Conservation (phyloP, 1,139 yeast genomes). For the Suhomyces maxii region DNA sequence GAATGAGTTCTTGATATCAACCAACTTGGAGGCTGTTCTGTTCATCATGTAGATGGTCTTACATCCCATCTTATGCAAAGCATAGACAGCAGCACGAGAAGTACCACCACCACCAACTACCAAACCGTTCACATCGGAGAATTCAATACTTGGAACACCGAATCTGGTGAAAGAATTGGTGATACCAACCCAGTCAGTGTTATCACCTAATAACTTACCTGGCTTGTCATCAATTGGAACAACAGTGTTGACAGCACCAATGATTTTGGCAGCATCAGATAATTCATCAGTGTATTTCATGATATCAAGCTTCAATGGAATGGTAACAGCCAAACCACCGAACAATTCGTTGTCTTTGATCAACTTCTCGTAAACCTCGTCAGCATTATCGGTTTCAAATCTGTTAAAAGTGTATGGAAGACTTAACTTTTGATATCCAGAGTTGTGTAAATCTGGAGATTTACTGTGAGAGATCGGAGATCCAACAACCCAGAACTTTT, state of each 20-base stretch:
- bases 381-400: constrained; percentile 68
- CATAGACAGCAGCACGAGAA: constrained; percentile 90
- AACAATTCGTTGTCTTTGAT: constrained; percentile 51
- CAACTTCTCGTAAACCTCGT: constrained; percentile 45
- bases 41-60: constrained; percentile 73
- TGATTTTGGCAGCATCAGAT: constrained; percentile 68
- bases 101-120: constrained; percentile 98
- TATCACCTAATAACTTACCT: constrained; percentile 72
- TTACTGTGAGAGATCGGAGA: constrained; percentile 81
- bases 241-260: constrained; percentile 95
- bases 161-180: constrained; percentile 59
- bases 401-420: constrained; percentile 73
- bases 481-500: constrained; percentile 78
- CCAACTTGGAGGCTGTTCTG: constrained; percentile 70
- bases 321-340: constrained; percentile 92
- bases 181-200: constrained; percentile 96
- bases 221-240: constrained; percentile 48
- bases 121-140: constrained; percentile 51
- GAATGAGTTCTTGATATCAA: constrained; percentile 59
- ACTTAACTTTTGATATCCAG: constrained; percentile 70
- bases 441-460: constrained; percentile 82
- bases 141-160: constrained; percentile 54
- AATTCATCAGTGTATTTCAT: constrained; percentile 63
- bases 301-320: constrained; percentile 83
- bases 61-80: constrained; percentile 80